These are phyloP conservation scores for Elasticomyces elasticus DNA, from an alignment of 495 filamentous ascomycete species.

Conservation along the genomic window DNA sequence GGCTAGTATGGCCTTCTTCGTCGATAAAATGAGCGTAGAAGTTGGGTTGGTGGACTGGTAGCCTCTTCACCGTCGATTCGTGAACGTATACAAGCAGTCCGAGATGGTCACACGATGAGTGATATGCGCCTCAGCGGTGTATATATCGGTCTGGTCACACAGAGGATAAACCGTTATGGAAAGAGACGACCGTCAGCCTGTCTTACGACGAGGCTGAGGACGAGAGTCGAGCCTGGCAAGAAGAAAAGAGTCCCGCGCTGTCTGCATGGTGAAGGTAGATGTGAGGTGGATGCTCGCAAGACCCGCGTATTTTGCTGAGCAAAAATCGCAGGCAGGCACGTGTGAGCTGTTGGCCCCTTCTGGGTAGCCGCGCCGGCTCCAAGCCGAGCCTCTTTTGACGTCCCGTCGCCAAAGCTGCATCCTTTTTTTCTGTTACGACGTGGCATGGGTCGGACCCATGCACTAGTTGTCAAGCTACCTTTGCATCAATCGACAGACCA, in stretches of 20 bases:
- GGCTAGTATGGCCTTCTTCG: neutral
- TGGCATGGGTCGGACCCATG: too few relatives aligned
- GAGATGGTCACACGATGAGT: slow-evolving; percentile 5
- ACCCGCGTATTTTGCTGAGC: neutral
- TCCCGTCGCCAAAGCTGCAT: too few relatives aligned
- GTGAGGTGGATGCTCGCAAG: neutral
- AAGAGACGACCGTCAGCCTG: slow-evolving; percentile 32
- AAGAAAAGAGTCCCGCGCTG: slow-evolving; percentile 10
- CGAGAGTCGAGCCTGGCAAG: slow-evolving; percentile 25
- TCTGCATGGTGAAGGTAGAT: slow-evolving; percentile 10
- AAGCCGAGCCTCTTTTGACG: too few relatives aligned
- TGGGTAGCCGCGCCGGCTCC: too few relatives aligned
- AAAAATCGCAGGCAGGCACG: too few relatives aligned
- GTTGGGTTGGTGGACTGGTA: neutral
- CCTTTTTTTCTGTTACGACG: too few relatives aligned
- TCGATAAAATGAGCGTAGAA: neutral
- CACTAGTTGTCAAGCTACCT: too few relatives aligned
- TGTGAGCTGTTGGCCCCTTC: too few relatives aligned
- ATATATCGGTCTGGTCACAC: neutral
- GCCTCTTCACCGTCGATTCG: neutral
- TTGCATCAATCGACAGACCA: neutral
- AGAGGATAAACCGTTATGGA: neutral
- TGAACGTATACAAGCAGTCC: neutral
- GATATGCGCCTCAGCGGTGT: neutral
- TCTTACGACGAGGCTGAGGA: slow-evolving; percentile 39